Percentiles rank a stretch among this genome's conserved stretches.
Evolutionary conservation across 1,284 basidiomycete genomes (phyloP).

Genomic region (Pulveroboletus sp.): DNA sequence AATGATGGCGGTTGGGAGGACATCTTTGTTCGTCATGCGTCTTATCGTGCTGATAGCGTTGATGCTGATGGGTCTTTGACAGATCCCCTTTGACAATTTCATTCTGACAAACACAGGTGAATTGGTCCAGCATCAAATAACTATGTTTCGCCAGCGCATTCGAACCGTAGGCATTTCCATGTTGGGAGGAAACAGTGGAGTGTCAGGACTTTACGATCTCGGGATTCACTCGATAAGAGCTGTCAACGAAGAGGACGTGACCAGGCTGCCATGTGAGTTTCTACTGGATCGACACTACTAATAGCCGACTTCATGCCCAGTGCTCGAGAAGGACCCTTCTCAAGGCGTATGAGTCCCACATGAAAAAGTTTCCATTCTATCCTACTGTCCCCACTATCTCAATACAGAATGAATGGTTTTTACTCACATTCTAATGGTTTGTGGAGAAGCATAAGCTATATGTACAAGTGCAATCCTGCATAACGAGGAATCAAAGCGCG

Average conservation of each 20-base stretch:
- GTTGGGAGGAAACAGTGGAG: conserved; percentile 74
- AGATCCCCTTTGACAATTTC: conserved; percentile 84
- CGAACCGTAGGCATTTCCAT: conserved; percentile 83
- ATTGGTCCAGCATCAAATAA: conserved; percentile 64
- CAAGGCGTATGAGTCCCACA: conserved; percentile 30
- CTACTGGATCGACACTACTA: not conserved
- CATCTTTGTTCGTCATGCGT: conserved; percentile 60
- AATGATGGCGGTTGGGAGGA: conserved; percentile 82
- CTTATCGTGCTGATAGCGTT: not conserved
- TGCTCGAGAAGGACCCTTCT: conserved; percentile 35
- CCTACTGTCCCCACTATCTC: not conserved
- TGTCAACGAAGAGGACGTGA: conserved; percentile 55
- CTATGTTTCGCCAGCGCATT: conserved; percentile 75
- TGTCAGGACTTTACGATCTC: conserved; percentile 72
- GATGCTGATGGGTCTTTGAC: conserved; percentile 5
- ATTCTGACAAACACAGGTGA: conserved; percentile 84
- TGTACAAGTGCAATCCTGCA: conserved; percentile 27
- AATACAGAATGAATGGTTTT: conserved; percentile 2
- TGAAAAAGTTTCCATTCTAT: not conserved
- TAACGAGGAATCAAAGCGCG: conserved; percentile 6
- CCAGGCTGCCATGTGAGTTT: conserved; percentile 42
- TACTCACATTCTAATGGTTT: conserved; percentile 9
- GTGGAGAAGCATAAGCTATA: conserved; percentile 21
- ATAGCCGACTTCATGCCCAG: conserved; percentile 15
- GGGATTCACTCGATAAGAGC: conserved; percentile 72